These are phyloP conservation scores for Trametes elegans DNA, from an alignment of 768 basidiomycete species.

Conservation along the genomic window DNA sequence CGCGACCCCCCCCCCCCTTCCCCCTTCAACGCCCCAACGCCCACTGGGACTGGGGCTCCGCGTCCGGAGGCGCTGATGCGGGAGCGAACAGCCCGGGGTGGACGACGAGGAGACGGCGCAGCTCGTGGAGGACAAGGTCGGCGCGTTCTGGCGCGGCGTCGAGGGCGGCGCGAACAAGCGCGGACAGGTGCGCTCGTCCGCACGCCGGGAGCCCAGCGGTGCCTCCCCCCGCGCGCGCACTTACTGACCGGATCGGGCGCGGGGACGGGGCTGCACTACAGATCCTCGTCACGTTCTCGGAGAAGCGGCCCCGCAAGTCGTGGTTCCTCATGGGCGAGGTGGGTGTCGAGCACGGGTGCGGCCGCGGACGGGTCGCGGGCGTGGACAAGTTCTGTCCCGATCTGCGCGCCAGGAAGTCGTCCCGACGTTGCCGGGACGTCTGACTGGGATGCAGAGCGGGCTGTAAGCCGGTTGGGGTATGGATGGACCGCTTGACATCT, in stretches of 20 bases:
- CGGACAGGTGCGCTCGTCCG: slow-evolving; percentile 54
- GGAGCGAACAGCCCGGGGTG: slow-evolving; percentile 74
- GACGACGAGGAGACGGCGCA: slow-evolving; percentile 69
- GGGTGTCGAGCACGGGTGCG: too few relatives aligned
- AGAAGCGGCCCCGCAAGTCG: slow-evolving; percentile 72
- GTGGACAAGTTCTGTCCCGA: too few relatives aligned
- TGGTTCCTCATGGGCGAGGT: slow-evolving; percentile 55
- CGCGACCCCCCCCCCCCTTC: slow-evolving; percentile 22
- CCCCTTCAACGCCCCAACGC: neutral
- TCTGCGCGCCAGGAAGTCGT: too few relatives aligned
- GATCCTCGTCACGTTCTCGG: slow-evolving; percentile 76
- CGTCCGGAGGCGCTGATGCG: neutral
- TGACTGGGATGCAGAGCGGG: neutral
- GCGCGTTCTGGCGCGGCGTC: slow-evolving; percentile 74
- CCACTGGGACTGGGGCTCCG: neutral
- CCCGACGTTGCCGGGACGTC: too few relatives aligned
- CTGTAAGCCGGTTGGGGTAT: neutral
- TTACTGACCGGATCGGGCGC: neutral
- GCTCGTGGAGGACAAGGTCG: slow-evolving; percentile 74
- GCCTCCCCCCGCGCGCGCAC: neutral
- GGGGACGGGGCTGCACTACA: slow-evolving; percentile 31
- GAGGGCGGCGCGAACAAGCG: slow-evolving; percentile 61
- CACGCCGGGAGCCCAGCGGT: neutral
- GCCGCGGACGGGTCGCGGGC: too few relatives aligned
- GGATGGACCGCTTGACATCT: too few relatives aligned